These are phyloP conservation scores for Botryotinia globosa DNA, from an alignment of 2,329 filamentous ascomycete species.

Conservation along the genomic window DNA sequence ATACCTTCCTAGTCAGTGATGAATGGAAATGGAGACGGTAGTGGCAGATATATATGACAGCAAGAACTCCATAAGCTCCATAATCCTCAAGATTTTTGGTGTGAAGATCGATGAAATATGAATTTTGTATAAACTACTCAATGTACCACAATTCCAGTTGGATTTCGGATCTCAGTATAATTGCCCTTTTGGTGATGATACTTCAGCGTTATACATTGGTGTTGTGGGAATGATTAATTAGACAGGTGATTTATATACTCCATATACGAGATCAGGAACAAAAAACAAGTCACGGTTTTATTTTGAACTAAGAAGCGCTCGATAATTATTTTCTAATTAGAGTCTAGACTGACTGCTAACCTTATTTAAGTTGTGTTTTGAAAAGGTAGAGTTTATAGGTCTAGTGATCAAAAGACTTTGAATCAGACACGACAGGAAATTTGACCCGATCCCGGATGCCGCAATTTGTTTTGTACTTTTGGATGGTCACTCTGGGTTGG, in stretches of 20 bases:
- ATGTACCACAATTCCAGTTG: neutral
- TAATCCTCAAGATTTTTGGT: fast-evolving
- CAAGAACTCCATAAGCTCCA: neutral
- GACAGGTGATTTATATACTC: neutral
- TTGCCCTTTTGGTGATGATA: neutral
- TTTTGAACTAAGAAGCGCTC: neutral
- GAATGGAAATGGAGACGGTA: neutral
- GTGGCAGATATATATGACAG: neutral
- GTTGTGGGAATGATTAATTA: neutral
- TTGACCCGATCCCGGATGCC: too few species aligned
- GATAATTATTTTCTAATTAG: too few species aligned
- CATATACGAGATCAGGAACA: neutral
- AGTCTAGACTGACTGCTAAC: too few species aligned
- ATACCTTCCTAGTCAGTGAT: neutral
- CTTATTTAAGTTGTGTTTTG: too few species aligned
- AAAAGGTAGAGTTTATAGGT: too few species aligned
- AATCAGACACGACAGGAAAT: too few species aligned
- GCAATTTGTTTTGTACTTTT: too few species aligned
- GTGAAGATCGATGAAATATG: neutral
- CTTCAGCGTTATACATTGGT: fast-evolving
- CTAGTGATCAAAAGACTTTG: too few species aligned
- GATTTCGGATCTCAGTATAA: neutral
- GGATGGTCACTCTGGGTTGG: too few species aligned
- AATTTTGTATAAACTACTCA: neutral
- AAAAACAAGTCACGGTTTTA: neutral